phyloP scores from a whole-genome alignment of 495 filamentous ascomycete species.

The Neurospora sp. region DNA sequence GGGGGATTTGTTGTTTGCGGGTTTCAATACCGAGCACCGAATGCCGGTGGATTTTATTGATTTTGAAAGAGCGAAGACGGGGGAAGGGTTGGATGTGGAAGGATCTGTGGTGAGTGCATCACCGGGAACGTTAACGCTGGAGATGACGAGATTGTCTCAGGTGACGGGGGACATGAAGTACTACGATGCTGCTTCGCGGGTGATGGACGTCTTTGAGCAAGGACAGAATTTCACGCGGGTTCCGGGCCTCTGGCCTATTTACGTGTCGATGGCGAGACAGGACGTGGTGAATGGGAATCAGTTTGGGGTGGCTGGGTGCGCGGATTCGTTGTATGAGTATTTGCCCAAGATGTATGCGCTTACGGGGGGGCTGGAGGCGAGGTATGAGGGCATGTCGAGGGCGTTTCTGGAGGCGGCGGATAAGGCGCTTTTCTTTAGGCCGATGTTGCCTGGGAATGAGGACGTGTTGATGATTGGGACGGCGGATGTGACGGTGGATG shows the following conservation, averaged over 20 bases:
- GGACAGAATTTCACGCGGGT: constrained; percentile 58
- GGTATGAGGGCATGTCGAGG: constrained; percentile 70
- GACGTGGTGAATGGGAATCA: constrained; percentile 24
- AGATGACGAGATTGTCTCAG: constrained; percentile 50
- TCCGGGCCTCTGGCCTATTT: constrained; percentile 76
- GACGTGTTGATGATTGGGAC: constrained; percentile 60
- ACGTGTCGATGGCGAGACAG: constrained; percentile 48
- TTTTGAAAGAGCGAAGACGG: constrained; percentile 39
- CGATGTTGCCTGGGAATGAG: constrained; percentile 58
- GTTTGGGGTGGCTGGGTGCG: constrained; percentile 65
- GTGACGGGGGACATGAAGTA: constrained; percentile 78
- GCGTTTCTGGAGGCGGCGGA: constrained; percentile 54
- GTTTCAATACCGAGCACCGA: constrained; percentile 79
- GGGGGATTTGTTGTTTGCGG: constrained; percentile 70
- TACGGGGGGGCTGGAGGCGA: constrained; percentile 61
- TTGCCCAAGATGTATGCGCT: constrained; percentile 62
- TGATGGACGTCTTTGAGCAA: constrained; percentile 66
- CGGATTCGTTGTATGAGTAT: constrained; percentile 87
- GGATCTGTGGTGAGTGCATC: constrained; percentile 20
- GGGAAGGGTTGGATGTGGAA: constrained; percentile 23
- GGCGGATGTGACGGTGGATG: constrained; percentile 18
- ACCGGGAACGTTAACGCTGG: constrained; percentile 55
- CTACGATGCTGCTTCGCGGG: constrained; percentile 77
- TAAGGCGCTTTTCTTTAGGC: constrained; percentile 62
- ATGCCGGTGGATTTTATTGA: constrained; percentile 61